Evolutionary conservation across 805 yeast species (phyloP).

Genomic region (Wickerhamomyces silvicola): DNA sequence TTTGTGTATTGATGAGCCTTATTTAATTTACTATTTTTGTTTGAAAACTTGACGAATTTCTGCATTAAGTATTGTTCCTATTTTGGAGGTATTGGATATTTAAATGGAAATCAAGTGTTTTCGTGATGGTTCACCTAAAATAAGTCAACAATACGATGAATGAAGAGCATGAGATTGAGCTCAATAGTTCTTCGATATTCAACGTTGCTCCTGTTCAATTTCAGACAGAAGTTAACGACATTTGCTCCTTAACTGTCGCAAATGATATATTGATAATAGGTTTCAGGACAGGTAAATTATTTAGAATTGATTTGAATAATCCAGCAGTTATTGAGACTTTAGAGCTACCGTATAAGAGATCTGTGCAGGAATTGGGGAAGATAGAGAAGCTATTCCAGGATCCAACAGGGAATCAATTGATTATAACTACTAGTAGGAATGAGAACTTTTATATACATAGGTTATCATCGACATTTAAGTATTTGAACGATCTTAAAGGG

Average conservation of each 20-base stretch:
- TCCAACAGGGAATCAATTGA: slow-evolving; percentile 44
- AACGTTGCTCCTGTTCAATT: slow-evolving; percentile 41
- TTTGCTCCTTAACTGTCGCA: slow-evolving; percentile 46
- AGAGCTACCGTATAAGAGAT: slow-evolving; percentile 26
- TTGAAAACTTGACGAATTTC: neutral
- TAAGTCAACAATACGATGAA: slow-evolving; percentile 3
- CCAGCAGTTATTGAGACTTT: slow-evolving; percentile 52
- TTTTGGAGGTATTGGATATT: too few species aligned
- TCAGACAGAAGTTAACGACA: slow-evolving; percentile 39
- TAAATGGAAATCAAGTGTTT: slow-evolving; percentile 2
- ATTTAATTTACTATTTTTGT: slow-evolving; percentile 8
- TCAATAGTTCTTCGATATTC: slow-evolving; percentile 13
- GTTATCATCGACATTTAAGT: slow-evolving; percentile 33
- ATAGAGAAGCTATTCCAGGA: slow-evolving; percentile 39
- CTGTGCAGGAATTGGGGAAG: slow-evolving; percentile 21
- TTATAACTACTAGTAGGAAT: slow-evolving; percentile 39
- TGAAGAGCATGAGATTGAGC: slow-evolving; percentile 6
- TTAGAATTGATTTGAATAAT: slow-evolving; percentile 56
- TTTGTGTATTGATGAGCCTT: neutral
- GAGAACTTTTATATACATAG: slow-evolving; percentile 44
- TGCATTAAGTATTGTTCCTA: neutral
- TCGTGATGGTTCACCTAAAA: neutral
- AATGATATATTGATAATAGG: slow-evolving; percentile 52
- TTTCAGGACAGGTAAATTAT: slow-evolving; percentile 44
- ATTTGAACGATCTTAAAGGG: slow-evolving; percentile 41